Evolutionary conservation across 805 yeast species (phyloP).

Genomic region (Saccharomycopsis sp.): DNA sequence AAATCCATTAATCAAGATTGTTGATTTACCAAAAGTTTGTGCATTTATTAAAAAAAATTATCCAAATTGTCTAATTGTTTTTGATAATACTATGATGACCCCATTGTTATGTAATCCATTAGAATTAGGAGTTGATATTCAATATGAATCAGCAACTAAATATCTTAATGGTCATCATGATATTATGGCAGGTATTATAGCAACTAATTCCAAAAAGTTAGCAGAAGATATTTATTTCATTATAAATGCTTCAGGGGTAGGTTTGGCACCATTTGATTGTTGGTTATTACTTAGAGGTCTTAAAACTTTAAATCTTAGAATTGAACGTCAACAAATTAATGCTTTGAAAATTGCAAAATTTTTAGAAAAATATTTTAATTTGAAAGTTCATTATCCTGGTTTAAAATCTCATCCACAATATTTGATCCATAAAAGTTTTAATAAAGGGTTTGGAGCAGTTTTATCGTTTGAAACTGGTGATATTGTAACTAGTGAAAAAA

Average conservation of each 20-base stretch:
- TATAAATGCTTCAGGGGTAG: conserved; percentile 86
- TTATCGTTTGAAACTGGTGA: conserved; percentile 82
- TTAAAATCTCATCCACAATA: conserved; percentile 72
- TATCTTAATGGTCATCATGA: conserved; percentile 93
- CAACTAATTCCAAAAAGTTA: conserved; percentile 50
- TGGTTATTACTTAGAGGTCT: conserved; percentile 86
- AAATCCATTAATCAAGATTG: conserved; percentile 82
- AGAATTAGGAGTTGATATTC: conserved; percentile 81
- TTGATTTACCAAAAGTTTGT: conserved; percentile 64
- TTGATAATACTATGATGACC: conserved; percentile 96
- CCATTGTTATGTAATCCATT: conserved; percentile 80
- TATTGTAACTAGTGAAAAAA: conserved; percentile 49
- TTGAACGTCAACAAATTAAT: conserved; percentile 81
- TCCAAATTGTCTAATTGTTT: conserved; percentile 65
- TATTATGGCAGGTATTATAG: conserved; percentile 90
- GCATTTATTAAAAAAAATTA: conserved; percentile 53
- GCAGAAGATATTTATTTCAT: conserved; percentile 65
- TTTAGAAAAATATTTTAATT: conserved; percentile 50
- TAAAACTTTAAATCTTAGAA: conserved; percentile 76
- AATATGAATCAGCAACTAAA: conserved; percentile 89
- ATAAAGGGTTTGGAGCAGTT: conserved; percentile 85
- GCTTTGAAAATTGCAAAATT: conserved; percentile 67
- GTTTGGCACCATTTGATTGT: conserved; percentile 83
- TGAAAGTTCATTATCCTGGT: conserved; percentile 77
- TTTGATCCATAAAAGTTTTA: conserved; percentile 64